These are phyloP conservation scores for Podila epicladia DNA, from an alignment of 192 early-diverging fungal genomes.

Conservation along the genomic window DNA sequence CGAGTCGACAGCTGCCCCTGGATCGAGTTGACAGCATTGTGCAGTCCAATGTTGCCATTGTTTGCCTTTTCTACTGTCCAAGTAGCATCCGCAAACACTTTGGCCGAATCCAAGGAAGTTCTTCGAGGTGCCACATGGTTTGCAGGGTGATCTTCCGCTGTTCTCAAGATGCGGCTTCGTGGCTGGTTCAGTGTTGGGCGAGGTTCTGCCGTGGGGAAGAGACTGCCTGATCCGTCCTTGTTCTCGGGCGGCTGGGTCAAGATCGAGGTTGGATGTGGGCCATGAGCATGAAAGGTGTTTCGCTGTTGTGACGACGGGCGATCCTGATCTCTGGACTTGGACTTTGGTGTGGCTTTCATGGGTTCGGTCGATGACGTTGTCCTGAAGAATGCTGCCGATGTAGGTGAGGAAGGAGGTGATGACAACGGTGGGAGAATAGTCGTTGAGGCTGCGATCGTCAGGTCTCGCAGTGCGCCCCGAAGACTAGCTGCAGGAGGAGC, in stretches of 20 bases:
- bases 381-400: conserved; percentile 28
- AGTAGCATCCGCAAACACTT: conserved; percentile 52
- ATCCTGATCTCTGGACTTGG: conserved; percentile 24
- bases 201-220: conserved; percentile 48
- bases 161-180: conserved; percentile 36
- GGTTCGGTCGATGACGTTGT: conserved; percentile 14
- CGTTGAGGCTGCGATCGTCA: conserved; percentile 11
- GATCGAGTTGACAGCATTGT: conserved; percentile 87
- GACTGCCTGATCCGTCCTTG: conserved; percentile 17
- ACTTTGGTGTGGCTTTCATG: conserved; percentile 30
- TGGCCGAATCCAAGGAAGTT: conserved; percentile 46
- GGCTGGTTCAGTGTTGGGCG: conserved; percentile 42
- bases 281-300: conserved; percentile 52
- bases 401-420: conserved; percentile 7
- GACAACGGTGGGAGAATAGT: not conserved
- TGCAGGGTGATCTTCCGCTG: conserved; percentile 11
- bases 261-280: conserved; percentile 26
- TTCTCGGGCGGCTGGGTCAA: conserved; percentile 14
- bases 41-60: conserved; percentile 93
- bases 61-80: conserved; percentile 80
- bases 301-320: conserved; percentile 14
- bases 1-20: conserved; percentile 62
- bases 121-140: conserved; percentile 14
- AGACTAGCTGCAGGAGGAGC: conserved; percentile 12
- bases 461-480: not conserved